Evolutionary conservation across 805 yeast species (phyloP), one percentile per base, ranked within the genome.

Genomic region (Myxozyma neotropica): DNA sequence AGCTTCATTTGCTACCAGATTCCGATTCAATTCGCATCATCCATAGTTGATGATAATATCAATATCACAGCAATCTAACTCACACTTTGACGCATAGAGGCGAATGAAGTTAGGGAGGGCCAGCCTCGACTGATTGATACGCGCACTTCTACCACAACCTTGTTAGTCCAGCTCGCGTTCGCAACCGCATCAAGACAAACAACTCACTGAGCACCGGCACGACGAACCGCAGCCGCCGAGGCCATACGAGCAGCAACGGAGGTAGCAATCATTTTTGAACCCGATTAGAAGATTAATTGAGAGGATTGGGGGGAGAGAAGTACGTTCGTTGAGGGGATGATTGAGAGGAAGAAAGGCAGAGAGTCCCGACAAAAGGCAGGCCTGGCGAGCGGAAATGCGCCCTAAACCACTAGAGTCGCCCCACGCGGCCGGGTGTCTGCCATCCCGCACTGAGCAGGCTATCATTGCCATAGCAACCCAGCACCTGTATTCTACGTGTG

Each of bases 61-160:
- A 29, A 10, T 29, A 6, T 29, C 10, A 36, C 15, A 19, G 10
- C 6, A 13, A 35, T 15, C 48, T 17, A 15, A 63, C 71, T 49
- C 61, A 68, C 71, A 70, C 68, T 74, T 75, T 55, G 77, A 71
- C 47, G 77, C 76, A 57, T 72, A 74, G 48, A 73, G 68, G 36
- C 77, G 70, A 42, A 69, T 69, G 54, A 67, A 65, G 50, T 56
- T 56, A 19, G 67, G 65, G 57, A 63, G 63, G 66, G 50, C 67
- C 63, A 63, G 63, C 66, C 67, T 61, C 19, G 47, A n/a, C 24
- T 46, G 44, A 51, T 39, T 61, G 40, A 39, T 45, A 23, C 59
- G 57, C 46, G 55, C 45, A 52, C 48, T 49, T 29, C 33, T 29
- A 29, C 33, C 33, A 29, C 10, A 29, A 10, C 10, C 33, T 7